Conservation (phyloP, 306 rosid species). For the Prunus fruticosa region DNA sequence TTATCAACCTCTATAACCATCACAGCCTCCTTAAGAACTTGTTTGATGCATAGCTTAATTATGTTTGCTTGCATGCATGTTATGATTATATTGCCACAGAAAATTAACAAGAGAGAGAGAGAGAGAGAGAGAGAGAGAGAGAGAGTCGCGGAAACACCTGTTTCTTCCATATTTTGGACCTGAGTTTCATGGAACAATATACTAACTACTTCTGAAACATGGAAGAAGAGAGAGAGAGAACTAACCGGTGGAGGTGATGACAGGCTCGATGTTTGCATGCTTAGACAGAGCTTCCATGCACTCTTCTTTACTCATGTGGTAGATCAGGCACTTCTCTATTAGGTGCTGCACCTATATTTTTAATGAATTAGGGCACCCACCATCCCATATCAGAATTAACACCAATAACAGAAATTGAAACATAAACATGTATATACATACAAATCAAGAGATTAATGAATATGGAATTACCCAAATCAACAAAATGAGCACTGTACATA, state of each 20-base stretch:
- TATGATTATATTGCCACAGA: neutral
- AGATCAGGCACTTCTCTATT: constrained; percentile 91
- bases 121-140: too few relatives aligned
- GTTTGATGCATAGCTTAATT: neutral
- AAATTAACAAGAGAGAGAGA: too few relatives aligned
- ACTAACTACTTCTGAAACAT: too few relatives aligned
- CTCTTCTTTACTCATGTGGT: constrained; percentile 79
- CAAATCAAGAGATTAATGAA: neutral
- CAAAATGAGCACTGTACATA: too few relatives aligned
- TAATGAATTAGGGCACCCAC: neutral
- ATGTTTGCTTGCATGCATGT: constrained; percentile 1
- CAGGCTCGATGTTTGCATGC: constrained; percentile 76
- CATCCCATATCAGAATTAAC: constrained; percentile 1
- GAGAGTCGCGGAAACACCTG: too few relatives aligned
- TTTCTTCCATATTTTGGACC: too few relatives aligned
- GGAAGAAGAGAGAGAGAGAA: neutral
- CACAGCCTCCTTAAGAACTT: neutral
- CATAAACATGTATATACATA: neutral
- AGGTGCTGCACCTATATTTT: constrained; percentile 71
- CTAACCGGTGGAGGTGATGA: constrained; percentile 89
- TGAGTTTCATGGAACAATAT: too few relatives aligned
- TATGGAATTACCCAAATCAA: neutral
- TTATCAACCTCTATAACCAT: neutral
- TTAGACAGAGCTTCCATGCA: constrained; percentile 94
- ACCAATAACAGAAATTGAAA: neutral